Evolutionary conservation across 2,329 filamentous ascomycete genomes (phyloP).

Genomic region (Aciculosporium take): DNA sequence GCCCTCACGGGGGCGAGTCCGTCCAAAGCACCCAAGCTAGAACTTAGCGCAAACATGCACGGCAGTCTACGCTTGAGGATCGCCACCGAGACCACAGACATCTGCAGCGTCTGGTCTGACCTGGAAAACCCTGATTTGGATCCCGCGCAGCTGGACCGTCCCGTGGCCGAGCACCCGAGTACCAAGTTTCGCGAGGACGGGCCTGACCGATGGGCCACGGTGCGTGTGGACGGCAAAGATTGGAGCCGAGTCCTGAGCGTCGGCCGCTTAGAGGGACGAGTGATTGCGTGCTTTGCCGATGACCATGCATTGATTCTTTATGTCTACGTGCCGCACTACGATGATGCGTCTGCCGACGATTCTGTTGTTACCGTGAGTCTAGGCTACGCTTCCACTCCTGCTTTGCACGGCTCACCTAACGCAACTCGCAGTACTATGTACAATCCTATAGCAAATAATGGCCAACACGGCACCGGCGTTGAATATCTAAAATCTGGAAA

Average conservation of each 20-base stretch:
- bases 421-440: conserved; percentile 24
- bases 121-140: conserved; percentile 82
- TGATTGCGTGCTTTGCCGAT: conserved; percentile 82
- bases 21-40: conserved; percentile 50
- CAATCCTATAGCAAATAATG: conserved; percentile 25
- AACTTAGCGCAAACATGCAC: conserved; percentile 89
- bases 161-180: conserved; percentile 67
- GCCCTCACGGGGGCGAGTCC: conserved; percentile 36
- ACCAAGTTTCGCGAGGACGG: conserved; percentile 63
- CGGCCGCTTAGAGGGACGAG: conserved; percentile 72
- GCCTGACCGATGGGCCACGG: conserved; percentile 74
- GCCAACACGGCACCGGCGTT: neutral
- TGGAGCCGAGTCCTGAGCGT: conserved; percentile 93
- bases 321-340: conserved; percentile 62
- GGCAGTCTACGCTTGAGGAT: conserved; percentile 70
- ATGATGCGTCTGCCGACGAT: conserved; percentile 50
- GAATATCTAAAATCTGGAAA: neutral
- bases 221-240: conserved; percentile 82
- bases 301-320: conserved; percentile 72
- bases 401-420: conserved; percentile 11
- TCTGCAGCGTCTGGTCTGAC: conserved; percentile 73
- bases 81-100: conserved; percentile 68
- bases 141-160: conserved; percentile 55
- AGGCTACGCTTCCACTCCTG: neutral
- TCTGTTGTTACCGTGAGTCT: conserved; percentile 58